A percentile compares a stretch with the other conserved stretches of the same genome.
phyloP scores from a whole-genome alignment of 2,329 filamentous ascomycete species.

The Aaosphaeria arxii region DNA sequence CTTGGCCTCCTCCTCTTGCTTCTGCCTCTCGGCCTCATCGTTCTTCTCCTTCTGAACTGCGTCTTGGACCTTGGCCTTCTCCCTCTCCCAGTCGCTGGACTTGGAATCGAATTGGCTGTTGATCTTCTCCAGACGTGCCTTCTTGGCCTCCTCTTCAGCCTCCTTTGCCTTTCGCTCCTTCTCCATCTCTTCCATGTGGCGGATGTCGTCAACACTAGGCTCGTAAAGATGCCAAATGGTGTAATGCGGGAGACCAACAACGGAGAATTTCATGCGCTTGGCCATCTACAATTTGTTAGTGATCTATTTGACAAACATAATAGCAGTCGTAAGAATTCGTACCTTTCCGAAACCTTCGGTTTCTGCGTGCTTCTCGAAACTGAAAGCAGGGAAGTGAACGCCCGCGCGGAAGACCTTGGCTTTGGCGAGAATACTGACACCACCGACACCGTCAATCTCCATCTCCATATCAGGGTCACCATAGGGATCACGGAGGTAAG shows the following conservation, averaged over 20 bases:
- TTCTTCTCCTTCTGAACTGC: constrained; percentile 57
- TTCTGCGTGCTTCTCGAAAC: constrained; percentile 97
- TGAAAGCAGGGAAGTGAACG: constrained; percentile 97
- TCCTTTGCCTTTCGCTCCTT: constrained; percentile 77
- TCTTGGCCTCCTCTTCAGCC: constrained; percentile 71
- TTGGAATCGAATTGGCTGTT: constrained; percentile 77
- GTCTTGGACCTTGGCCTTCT: constrained; percentile 75
- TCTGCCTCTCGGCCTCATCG: constrained; percentile 33
- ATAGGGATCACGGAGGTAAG: constrained; percentile 93
- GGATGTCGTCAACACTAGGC: constrained; percentile 94
- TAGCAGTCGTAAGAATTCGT: not conserved
- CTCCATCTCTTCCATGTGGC: constrained; percentile 99
- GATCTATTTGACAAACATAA: constrained; percentile 18
- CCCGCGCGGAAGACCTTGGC: constrained; percentile 92
- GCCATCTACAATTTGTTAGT: constrained; percentile 68
- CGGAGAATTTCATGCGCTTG: constrained; percentile 90
- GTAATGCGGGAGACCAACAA: constrained; percentile 94
- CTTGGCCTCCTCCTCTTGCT: constrained; percentile 38
- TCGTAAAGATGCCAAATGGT: constrained; percentile 99
- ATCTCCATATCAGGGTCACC: constrained; percentile 99
- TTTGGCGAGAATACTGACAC: constrained; percentile 95
- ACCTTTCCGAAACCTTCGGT: constrained; percentile 99
- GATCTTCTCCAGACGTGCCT: constrained; percentile 71
- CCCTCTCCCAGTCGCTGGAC: constrained; percentile 81
- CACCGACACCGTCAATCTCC: constrained; percentile 97